Conservation (phyloP, 164 flowering plant species). For the Berberis vulgaris region DNA sequence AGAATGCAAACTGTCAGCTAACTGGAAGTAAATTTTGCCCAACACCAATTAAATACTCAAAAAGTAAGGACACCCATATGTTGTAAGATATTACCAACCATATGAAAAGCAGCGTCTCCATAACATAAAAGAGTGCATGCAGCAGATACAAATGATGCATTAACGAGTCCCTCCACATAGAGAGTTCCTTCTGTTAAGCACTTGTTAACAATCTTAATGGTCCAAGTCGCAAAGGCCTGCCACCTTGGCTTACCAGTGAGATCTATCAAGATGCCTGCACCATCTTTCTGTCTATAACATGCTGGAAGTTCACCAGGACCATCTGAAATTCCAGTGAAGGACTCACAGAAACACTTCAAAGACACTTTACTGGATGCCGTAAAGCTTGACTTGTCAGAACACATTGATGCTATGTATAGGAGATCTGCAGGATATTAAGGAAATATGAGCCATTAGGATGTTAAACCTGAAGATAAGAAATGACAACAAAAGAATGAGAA, state of each 20-base stretch:
- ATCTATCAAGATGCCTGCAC: conserved; percentile 62
- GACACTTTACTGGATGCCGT: conserved; percentile 29
- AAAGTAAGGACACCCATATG: neutral
- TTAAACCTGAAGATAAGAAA: too few relatives aligned
- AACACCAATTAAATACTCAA: conserved; percentile 7
- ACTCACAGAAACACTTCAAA: conserved; percentile 57
- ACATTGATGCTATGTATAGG: conserved; percentile 41
- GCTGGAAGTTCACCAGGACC: conserved; percentile 54
- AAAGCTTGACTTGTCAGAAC: conserved; percentile 21
- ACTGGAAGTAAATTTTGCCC: conserved; percentile 4
- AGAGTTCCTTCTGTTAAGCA: conserved; percentile 86
- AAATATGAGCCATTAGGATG: conserved; percentile 1
- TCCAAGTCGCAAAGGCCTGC: conserved; percentile 80
- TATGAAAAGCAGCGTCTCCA: conserved; percentile 81
- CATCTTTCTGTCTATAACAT: conserved; percentile 51
- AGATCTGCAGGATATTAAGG: conserved; percentile 45
- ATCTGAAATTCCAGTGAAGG: conserved; percentile 41
- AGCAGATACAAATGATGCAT: conserved; percentile 46
- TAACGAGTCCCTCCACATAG: conserved; percentile 77
- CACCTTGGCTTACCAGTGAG: conserved; percentile 56
- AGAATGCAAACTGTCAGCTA: conserved; percentile 25
- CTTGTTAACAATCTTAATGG: conserved; percentile 62
- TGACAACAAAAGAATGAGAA: too few relatives aligned
- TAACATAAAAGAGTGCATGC: conserved; percentile 67
- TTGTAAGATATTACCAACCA: conserved; percentile 41